Evolutionary conservation across 2,329 filamentous ascomycete species (phyloP), one percentile per base, ranked within the genome.

Genomic region (Cordyceps cicadae): DNA sequence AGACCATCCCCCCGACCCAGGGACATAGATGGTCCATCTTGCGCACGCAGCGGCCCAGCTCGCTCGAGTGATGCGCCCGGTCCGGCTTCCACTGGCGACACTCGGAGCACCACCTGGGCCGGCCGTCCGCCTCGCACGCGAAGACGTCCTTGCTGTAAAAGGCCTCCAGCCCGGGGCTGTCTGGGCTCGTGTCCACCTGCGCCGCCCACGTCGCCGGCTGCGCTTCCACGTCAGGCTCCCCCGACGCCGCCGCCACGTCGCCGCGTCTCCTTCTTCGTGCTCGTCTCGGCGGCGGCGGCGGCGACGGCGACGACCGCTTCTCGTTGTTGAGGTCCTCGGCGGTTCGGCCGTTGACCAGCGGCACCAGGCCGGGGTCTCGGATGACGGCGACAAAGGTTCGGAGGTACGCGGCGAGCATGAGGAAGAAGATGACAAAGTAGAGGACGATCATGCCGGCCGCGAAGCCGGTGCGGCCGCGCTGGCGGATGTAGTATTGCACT

Each of bases 21-120:
- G 93, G 94, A 69, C 94, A 99, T 68, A 92, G 94, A 70, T 97
- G 93, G 64, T 97, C 93, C 88, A 97, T 94, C 68, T 94, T 94
- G 46, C 82, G 77, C 24, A 96, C 88, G 69, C 93, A 97, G 49
- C 91, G 82, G 54, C 85, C 85, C 14, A 94, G 77, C 70, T 96
- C 90, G 57, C 87, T 87, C 69, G 89, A 95, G 73, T 97, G 93
- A 70, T 96, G 92, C 2, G 88, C 83, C 3, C 93, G 83, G 69
- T 97, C 93, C 0, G 89, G 86, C 72, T 97, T 97, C 85, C 89
- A 96, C 65, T 88, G 90, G 60, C 83, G 83, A 71, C 93, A 99
- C 57, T 84, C 82, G 4, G 86, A 87, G 74, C 93, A 99, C 86
- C 90, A 97, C 37, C 85, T 83, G 0, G 93, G 93, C n/a, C 87